Evolutionary conservation across 163 green algal species (phyloP), one percentile per base, ranked within the genome.

Genomic region (Scenedesmus sp.): DNA sequence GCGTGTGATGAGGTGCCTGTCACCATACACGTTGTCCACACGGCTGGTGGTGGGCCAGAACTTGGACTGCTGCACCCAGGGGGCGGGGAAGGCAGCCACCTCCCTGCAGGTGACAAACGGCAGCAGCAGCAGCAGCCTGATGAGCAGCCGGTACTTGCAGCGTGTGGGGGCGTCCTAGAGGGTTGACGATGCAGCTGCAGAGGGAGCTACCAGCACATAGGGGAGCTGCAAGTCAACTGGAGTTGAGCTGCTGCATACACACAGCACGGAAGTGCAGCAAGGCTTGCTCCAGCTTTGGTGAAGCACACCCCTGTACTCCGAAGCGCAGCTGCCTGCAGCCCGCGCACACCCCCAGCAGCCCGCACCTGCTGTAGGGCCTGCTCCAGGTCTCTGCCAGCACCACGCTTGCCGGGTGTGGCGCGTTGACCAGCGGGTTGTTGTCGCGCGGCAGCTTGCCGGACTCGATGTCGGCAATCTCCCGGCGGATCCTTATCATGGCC

Each of bases 21-120:
- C 98, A 37, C 98, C 98, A 80, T 98, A 99, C 83, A 99, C 98
- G 92, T 99, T 99, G 94, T 99, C 98, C 46, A 99, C 96, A 40
- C 98, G 95, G 37, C 84, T 93, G 15, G 92, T 97, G 61, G 96
- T 97, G 44, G 98, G 98, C 98, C 98, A 99, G 97, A 99, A 99
- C 97, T 99, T 99, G 93, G 95, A 90, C 65, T 92, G 91, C 53
- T 91, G 90, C 44, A 99, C 95, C 97, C 97, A 99, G 0, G 94
- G 78, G n/a, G 97, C 97, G 0, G 98, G 98, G 97, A 98, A 99
- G 16, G 97, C 97, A 13, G 96, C 97, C 81, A 85, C 61, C 94
- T 99, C 98, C 43, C 51, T 61, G 51, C 51, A 61, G 51, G 51
- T 20, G 51, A 15, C 7, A 61, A 15, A 56, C 51, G 24, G 51